Base-by-base conservation (phyloP, 495 filamentous ascomycete genomes). In the Daldinia concentrica region DNA sequence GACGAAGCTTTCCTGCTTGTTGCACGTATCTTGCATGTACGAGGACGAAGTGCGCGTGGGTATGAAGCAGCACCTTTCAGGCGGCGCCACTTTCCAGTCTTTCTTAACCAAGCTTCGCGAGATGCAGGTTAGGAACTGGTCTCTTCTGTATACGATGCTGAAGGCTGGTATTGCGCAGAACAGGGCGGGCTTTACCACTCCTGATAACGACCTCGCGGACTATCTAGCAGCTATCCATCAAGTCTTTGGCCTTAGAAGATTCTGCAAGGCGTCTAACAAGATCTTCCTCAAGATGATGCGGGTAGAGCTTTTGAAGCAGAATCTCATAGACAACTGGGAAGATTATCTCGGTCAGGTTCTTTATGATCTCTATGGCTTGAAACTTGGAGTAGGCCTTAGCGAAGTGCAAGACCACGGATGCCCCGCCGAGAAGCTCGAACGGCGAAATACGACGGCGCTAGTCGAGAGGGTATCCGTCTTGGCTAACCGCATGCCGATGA, bases 281-380 rank as follows among this genome's bases (percentile, higher is more conserved):
- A 86, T 91, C 24, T 95, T 98, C 81, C 83, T 98, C n/a, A 93
- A 91, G 68, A 86, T 98, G 75, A 88, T 95, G 83, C 93, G 93
- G 74, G 83, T 92, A 6, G 96, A 98, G 74, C 82, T 95, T 12
- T 79, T 93, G 29, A 85, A 86, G 37, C 80, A 85, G 66, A 83
- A 88, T 57, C 83, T 87, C 32, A 86, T 88, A 43, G 88, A 91
- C 39, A 90, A 89, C 62, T 91, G 88, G 82, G 91, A 93, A 72
- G 84, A 87, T 72, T 93, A 98, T 73, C 84, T 95, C 12, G 90
- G 90, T 27, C 94, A 98, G 76, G 86, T 95, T 6, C 85, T 98
- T n/a, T 93, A 89, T 76, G 94, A 98, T 78, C 84, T 97, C 2
- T 90, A 97, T 77, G 93, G 92, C 2, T 83, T 97, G 64, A 93